Base-by-base conservation (phyloP, 1,284 basidiomycete species). In the Leccinum pallidistipes region DNA sequence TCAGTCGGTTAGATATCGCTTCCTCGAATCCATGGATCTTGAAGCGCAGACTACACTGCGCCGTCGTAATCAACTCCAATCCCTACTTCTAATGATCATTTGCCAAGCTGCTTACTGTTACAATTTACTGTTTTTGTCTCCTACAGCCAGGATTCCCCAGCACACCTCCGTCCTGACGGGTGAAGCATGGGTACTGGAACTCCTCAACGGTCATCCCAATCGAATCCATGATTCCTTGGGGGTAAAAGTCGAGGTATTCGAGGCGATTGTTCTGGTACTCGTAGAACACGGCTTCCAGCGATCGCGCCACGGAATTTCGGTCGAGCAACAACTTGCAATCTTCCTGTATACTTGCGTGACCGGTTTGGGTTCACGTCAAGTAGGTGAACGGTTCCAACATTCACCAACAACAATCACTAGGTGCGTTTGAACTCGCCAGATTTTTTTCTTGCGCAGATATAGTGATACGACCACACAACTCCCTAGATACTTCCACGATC, bases 171-270 rank as follows among this genome's bases (percentile, higher is more conserved):
- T 43, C 16, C n/a, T 43, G 40, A 43, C 40, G 1, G 40, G 40
- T 43, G 40, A 32, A 32, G 31, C 31, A 10, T 32, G 31, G 31
- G 10, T 32, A 10, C 9, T 32, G 31, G 31, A 32, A 10, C 3
- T 18, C 10, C 36, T 60, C 10, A 57, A 57, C 21, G 45, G 62
- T 14, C 62, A 63, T 32, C 56, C 45, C 0, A n/a, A 60, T 51
- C 1, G 21, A 1, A 63, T 63, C n/a, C n/a, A 55, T 0, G 31
- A 4, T 3, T 49, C 3, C 5, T 52, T 62, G 8, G 55, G 45
- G 6, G 55, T 62, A 2, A 47, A 8, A 5, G 29, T 50, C n/a
- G 43, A 45, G 0, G 10, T 59, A 10, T 53, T 62, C 11, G 12
- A 59, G 56, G 53, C 1, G 5, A 31, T 56, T 1, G 8, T 40